phyloP scores from a whole-genome alignment of 2,329 filamentous ascomycete species.

The Talaromyces amestolkiae region DNA sequence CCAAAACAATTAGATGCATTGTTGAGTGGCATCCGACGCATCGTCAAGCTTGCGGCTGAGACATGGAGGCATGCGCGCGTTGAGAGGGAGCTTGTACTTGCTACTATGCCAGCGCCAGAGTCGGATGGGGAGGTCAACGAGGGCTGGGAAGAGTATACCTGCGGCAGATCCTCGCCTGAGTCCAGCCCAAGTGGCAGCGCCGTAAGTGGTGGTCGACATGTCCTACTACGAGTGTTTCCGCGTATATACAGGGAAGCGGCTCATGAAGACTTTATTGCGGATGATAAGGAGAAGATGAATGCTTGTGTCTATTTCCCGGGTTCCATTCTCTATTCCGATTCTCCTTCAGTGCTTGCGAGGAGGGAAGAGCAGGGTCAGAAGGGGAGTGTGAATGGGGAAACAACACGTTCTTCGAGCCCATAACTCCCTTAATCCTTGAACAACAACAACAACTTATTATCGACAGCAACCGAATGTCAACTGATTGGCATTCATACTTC shows the following conservation, averaged over 20 bases:
- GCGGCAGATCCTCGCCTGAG: constrained; percentile 20
- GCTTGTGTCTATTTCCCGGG: constrained; percentile 51
- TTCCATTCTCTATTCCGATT: constrained; percentile 51
- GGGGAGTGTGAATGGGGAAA: constrained; percentile 3
- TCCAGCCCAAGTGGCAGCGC: constrained; percentile 16
- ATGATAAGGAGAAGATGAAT: constrained; percentile 45
- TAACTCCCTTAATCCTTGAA: neutral
- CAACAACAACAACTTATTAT: neutral
- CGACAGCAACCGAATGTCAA: neutral
- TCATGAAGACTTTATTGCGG: constrained; percentile 46
- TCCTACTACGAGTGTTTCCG: constrained; percentile 53
- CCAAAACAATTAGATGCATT: constrained; percentile 52
- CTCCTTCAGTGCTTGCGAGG: constrained; percentile 41
- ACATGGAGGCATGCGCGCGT: constrained; percentile 59
- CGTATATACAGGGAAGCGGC: constrained; percentile 53
- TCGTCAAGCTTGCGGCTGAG: constrained; percentile 58
- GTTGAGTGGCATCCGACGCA: constrained; percentile 51
- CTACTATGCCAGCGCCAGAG: constrained; percentile 48
- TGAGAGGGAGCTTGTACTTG: constrained; percentile 55
- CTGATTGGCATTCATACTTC: neutral
- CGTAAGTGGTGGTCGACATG: constrained; percentile 34
- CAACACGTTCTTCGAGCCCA: neutral
- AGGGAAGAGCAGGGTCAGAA: constrained; percentile 41
- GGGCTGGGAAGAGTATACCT: constrained; percentile 38
- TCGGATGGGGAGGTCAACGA: constrained; percentile 36